Conservation (phyloP, 257 asterid species). For the Penstemon eatonii region DNA sequence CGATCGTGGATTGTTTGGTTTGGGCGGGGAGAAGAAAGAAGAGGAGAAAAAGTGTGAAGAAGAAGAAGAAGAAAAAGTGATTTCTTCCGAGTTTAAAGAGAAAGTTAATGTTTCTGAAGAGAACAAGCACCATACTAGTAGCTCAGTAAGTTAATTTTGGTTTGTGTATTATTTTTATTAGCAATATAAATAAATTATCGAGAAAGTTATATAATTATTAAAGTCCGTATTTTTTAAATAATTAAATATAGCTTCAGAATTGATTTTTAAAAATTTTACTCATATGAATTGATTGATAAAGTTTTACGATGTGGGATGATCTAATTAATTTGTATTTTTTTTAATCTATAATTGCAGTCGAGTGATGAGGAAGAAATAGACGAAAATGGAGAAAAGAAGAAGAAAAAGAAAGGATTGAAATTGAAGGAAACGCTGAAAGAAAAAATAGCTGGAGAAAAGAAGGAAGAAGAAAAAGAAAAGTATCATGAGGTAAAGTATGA, state of each 20-base stretch:
- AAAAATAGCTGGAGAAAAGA: slow-evolving; percentile 42
- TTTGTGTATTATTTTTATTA: not conserved
- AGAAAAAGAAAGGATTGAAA: slow-evolving; percentile 64
- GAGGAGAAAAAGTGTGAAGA: slow-evolving; percentile 44
- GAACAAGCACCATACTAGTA: slow-evolving; percentile 28
- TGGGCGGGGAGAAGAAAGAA: not conserved
- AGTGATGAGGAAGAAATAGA: slow-evolving; percentile 71
- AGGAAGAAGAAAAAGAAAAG: slow-evolving; percentile 29
- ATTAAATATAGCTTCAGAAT: too few species aligned
- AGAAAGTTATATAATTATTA: too few species aligned
- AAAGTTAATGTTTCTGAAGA: slow-evolving; percentile 53
- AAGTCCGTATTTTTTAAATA: not conserved
- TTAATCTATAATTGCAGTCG: slow-evolving; percentile 42
- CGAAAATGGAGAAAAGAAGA: slow-evolving; percentile 54
- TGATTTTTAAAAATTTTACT: too few species aligned
- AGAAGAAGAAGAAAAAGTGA: slow-evolving; percentile 12
- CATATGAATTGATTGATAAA: too few species aligned
- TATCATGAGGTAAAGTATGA: not conserved
- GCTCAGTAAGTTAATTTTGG: slow-evolving; percentile 58
- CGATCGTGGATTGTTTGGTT: too few species aligned
- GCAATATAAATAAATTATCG: too few species aligned
- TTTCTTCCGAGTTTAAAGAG: slow-evolving; percentile 45
- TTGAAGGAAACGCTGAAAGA: slow-evolving; percentile 59
- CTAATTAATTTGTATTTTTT: not conserved
- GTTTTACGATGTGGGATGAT: too few species aligned